phyloP scores from a whole-genome alignment of 176 grass and related monocot species.

The Musa beccarii region DNA sequence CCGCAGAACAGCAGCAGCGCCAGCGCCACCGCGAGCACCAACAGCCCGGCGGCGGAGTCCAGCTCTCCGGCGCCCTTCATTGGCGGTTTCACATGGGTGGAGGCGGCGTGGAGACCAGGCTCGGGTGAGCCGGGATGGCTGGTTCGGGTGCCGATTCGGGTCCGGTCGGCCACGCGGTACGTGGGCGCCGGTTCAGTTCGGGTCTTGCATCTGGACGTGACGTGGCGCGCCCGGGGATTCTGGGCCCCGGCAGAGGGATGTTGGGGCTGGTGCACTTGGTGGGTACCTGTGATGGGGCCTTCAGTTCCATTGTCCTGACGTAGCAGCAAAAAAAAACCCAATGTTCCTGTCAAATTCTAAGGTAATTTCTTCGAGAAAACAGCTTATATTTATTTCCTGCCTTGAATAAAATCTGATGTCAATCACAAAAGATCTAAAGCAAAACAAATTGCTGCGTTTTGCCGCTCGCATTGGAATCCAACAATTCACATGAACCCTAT shows the following conservation, averaged over 20 bases:
- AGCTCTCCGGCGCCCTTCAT: not conserved
- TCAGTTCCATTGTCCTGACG: not conserved
- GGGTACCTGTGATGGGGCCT: conserved; percentile 5
- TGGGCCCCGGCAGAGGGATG: not conserved
- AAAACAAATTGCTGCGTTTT: too few relatives aligned
- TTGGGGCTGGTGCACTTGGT: conserved; percentile 2
- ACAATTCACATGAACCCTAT: too few relatives aligned
- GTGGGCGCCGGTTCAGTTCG: conserved; percentile 1
- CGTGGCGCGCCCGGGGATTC: not conserved
- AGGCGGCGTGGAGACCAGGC: not conserved
- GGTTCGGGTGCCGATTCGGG: not conserved
- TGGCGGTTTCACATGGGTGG: not conserved
- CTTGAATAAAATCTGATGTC: too few relatives aligned
- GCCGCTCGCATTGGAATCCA: too few relatives aligned
- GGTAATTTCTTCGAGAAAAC: too few relatives aligned
- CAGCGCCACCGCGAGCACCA: conserved; percentile 15
- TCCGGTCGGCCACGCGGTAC: conserved; percentile 11
- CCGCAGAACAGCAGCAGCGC: conserved; percentile 18
- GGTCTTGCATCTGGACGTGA: conserved; percentile 8
- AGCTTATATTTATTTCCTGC: too few relatives aligned
- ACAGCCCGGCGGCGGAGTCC: not conserved
- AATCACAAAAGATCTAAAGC: too few relatives aligned
- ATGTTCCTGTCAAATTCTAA: not conserved
- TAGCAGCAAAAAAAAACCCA: not conserved
- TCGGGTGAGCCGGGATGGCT: conserved; percentile 16